Evolutionary conservation across 202 grass and related monocot genomes (phyloP).

Genomic region (Sporobolus alterniflorus): DNA sequence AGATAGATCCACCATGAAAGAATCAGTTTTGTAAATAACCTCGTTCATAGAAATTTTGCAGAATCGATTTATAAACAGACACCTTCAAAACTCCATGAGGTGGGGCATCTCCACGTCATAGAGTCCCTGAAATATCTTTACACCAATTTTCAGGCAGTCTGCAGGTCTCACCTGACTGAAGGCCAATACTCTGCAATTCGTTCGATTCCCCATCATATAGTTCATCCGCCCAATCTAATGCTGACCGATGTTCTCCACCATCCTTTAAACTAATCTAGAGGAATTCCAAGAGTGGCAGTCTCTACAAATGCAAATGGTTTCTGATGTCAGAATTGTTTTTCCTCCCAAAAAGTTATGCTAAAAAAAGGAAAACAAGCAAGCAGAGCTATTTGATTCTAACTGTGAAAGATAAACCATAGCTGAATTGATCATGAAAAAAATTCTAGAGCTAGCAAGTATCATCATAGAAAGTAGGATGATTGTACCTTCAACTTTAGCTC

Average conservation of each 20-base stretch:
- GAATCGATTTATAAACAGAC: neutral
- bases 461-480: neutral
- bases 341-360: too few species aligned
- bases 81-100: conserved; percentile 76
- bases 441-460: conserved; percentile 9
- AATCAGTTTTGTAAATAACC: neutral
- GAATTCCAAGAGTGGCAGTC: conserved; percentile 68
- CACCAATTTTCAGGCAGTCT: conserved; percentile 49
- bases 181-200: conserved; percentile 57
- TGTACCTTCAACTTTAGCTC: conserved; percentile 91
- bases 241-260: conserved; percentile 25
- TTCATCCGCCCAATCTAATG: conserved; percentile 56
- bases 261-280: conserved; percentile 55
- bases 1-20: conserved; percentile 7
- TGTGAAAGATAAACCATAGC: conserved; percentile 22
- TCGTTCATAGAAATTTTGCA: neutral
- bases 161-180: conserved; percentile 56
- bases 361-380: neutral
- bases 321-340: neutral
- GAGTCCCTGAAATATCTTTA: conserved; percentile 22
- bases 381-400: conserved; percentile 1
- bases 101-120: conserved; percentile 22
- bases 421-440: neutral
- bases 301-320: conserved; percentile 51
- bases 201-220: conserved; percentile 71